Conservation (phyloP, 805 yeast genomes). For the Nakazawaea pomicola region DNA sequence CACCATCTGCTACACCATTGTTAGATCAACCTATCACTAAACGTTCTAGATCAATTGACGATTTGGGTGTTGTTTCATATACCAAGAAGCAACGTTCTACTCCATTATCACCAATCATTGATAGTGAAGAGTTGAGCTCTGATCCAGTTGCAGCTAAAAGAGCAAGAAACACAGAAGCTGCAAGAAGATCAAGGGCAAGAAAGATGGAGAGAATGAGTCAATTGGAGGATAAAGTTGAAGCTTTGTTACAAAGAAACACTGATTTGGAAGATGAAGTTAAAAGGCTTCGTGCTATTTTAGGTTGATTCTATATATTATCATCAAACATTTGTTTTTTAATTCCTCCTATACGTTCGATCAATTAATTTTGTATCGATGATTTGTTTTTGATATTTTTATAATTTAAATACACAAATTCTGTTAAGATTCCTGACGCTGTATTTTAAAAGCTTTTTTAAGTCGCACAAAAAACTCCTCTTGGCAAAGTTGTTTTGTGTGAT, state of each 20-base stretch:
- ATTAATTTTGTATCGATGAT: neutral
- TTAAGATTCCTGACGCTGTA: too few species aligned
- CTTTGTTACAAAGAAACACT: conserved; percentile 52
- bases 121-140: conserved; percentile 40
- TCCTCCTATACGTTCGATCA: too few species aligned
- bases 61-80: conserved; percentile 71
- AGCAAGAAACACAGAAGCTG: conserved; percentile 97
- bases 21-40: conserved; percentile 20
- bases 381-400: neutral
- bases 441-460: too few species aligned
- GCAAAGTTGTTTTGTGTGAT: too few species aligned
- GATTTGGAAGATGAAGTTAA: conserved; percentile 59
- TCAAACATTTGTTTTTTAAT: neutral
- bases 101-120: conserved; percentile 67
- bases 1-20: conserved; percentile 26
- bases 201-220: conserved; percentile 84
- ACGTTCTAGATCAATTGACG: conserved; percentile 37
- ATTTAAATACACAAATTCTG: neutral
- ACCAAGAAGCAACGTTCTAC: conserved; percentile 69
- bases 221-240: conserved; percentile 73
- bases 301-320: neutral
- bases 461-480: too few species aligned
- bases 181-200: conserved; percentile 90
- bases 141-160: conserved; percentile 81
- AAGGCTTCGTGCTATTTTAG: conserved; percentile 24